Percentiles rank a stretch among this genome's conserved stretches.
Evolutionary conservation across 2,329 filamentous ascomycete genomes (phyloP).

Genomic region (Pseudogymnoascus sp.): DNA sequence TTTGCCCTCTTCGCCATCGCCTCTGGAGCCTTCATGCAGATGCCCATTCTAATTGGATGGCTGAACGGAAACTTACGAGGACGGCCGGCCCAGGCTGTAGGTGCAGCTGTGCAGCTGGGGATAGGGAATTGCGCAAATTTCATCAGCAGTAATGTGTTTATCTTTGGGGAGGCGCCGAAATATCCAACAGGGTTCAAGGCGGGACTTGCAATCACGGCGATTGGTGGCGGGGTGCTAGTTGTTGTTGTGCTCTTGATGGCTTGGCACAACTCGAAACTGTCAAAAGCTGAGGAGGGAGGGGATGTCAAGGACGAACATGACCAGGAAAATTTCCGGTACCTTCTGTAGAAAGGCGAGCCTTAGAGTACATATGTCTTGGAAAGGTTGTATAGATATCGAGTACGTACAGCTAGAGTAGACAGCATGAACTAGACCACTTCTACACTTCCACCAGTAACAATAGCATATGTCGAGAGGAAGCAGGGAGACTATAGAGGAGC

Average conservation of each 20-base stretch:
- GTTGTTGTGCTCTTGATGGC: slow-evolving; percentile 14
- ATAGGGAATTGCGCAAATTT: slow-evolving; percentile 42
- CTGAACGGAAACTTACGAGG: slow-evolving; percentile 37
- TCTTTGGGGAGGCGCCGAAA: slow-evolving; percentile 33
- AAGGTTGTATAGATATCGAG: neutral
- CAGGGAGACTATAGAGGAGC: too few species aligned
- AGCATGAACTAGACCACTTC: neutral
- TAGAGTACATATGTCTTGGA: neutral
- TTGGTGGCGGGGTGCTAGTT: slow-evolving; percentile 13
- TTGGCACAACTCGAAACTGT: slow-evolving; percentile 19
- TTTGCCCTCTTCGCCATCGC: slow-evolving; percentile 33
- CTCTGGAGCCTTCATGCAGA: slow-evolving; percentile 31
- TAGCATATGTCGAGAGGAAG: neutral
- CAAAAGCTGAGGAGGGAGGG: slow-evolving; percentile 2
- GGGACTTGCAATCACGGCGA: slow-evolving; percentile 30
- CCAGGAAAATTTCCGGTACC: slow-evolving; percentile 4
- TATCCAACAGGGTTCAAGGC: slow-evolving; percentile 36
- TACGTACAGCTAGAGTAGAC: neutral
- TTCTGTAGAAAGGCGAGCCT: neutral
- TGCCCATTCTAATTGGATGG: slow-evolving; percentile 32
- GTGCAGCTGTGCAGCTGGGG: slow-evolving; percentile 37
- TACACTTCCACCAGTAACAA: neutral
- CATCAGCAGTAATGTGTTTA: slow-evolving; percentile 38
- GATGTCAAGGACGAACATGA: neutral
- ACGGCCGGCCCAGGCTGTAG: slow-evolving; percentile 36